Conservation (phyloP, 2,329 filamentous ascomycete species). For the Purpureocillium lavendulum region DNA sequence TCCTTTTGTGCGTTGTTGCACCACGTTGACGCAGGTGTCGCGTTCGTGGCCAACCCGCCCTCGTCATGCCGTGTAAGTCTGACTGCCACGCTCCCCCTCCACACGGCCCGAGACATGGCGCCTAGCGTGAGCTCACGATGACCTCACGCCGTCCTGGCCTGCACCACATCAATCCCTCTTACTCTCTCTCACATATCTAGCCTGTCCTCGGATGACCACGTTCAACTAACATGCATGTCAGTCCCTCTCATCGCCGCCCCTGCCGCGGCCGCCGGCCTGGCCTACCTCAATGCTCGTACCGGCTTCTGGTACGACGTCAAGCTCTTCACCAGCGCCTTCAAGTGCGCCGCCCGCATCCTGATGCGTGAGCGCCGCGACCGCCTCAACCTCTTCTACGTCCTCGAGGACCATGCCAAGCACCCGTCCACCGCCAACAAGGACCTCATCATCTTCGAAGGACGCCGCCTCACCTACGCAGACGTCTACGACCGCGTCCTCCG, state of each 20-base stretch:
- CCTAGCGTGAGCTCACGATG: too few species aligned
- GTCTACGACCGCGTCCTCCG: slow-evolving; percentile 62
- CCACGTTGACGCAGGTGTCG: too few species aligned
- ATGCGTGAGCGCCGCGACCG: slow-evolving; percentile 48
- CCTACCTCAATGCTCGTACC: slow-evolving; percentile 69
- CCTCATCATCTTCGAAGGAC: slow-evolving; percentile 62
- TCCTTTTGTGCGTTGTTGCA: too few species aligned
- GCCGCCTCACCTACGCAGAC: slow-evolving; percentile 65
- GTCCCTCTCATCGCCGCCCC: slow-evolving; percentile 50
- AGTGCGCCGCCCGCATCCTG: slow-evolving; percentile 31
- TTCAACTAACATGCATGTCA: slow-evolving; percentile 12
- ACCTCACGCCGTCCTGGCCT: too few species aligned
- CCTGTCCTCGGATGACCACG: too few species aligned
- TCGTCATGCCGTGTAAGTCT: too few species aligned
- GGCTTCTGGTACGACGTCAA: slow-evolving; percentile 57
- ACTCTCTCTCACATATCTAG: too few species aligned
- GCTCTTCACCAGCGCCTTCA: slow-evolving; percentile 47
- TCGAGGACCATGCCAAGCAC: slow-evolving; percentile 57
- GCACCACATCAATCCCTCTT: too few species aligned
- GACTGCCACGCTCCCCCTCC: too few species aligned
- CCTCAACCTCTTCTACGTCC: slow-evolving; percentile 64
- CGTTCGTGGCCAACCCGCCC: too few species aligned
- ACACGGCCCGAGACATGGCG: too few species aligned
- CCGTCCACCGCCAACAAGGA: slow-evolving; percentile 40
- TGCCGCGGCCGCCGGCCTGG: slow-evolving; percentile 57